Conservation (phyloP, 345 rosid genomes). For the Citrus hindsii region DNA sequence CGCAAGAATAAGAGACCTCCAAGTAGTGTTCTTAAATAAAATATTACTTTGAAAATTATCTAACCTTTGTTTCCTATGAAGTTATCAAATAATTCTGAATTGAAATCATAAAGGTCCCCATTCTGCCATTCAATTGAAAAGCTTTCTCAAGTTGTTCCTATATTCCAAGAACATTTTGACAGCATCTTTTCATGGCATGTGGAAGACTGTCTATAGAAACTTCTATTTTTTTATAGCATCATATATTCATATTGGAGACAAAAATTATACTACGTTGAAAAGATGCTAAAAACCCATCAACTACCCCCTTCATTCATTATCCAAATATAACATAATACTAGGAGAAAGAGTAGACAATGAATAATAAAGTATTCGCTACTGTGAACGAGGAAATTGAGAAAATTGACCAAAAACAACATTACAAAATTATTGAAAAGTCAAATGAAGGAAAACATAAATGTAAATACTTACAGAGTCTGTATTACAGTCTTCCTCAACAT, state of each 20-base stretch:
- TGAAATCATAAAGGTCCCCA: not conserved
- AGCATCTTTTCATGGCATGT: not conserved
- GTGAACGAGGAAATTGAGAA: not conserved
- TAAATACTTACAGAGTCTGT: constrained; percentile 36
- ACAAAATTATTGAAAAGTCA: not conserved
- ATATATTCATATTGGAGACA: not conserved
- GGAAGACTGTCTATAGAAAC: not conserved
- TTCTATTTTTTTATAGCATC: not conserved
- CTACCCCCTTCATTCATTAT: not conserved
- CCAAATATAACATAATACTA: too few relatives aligned
- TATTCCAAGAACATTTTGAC: not conserved
- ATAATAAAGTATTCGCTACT: not conserved
- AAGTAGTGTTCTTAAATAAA: not conserved
- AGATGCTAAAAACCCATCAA: not conserved
- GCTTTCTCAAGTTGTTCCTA: not conserved
- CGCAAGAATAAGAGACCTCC: not conserved
- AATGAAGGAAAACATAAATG: not conserved
- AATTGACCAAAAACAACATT: not conserved
- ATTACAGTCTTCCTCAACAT: constrained; percentile 40
- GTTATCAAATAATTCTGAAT: not conserved
- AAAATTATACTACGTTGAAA: not conserved
- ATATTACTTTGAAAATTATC: not conserved
- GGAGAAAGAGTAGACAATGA: too few relatives aligned
- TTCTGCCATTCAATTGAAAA: not conserved
- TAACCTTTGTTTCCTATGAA: not conserved